phyloP scores from a whole-genome alignment of 1,139 yeast species.

The Suhomyces bokatorum region DNA sequence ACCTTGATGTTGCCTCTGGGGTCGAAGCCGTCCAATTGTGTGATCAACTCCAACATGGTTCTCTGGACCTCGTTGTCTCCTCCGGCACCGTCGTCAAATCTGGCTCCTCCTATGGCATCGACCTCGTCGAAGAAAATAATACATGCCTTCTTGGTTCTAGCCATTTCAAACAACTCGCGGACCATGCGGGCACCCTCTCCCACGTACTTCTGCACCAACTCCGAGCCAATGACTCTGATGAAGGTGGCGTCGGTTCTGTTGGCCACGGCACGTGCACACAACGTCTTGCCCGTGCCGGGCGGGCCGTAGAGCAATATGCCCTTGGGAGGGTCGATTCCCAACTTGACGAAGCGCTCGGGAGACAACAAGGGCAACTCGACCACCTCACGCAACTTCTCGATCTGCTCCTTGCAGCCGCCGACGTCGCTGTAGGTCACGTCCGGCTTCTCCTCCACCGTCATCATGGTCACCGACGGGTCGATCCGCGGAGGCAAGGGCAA shows the following conservation, averaged over 20 bases:
- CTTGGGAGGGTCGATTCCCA: slow-evolving; percentile 98
- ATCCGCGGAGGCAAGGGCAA: slow-evolving; percentile 96
- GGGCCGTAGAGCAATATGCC: slow-evolving; percentile 96
- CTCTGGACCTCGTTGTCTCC: slow-evolving; percentile 99
- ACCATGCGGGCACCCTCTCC: slow-evolving; percentile 99
- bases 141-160: slow-evolving; percentile 95
- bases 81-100: slow-evolving; percentile 99
- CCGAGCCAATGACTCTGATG: slow-evolving; percentile 96
- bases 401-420: slow-evolving; percentile 98
- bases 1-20: slow-evolving; percentile 98
- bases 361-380: slow-evolving; percentile 92
- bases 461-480: slow-evolving; percentile 98
- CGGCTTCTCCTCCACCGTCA: slow-evolving; percentile 99
- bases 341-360: slow-evolving; percentile 93
- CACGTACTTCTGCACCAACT: slow-evolving; percentile 94
- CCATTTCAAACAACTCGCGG: slow-evolving; percentile 97
- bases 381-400: slow-evolving; percentile 94
- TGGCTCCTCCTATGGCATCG: slow-evolving; percentile 98
- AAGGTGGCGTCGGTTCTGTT: slow-evolving; percentile 98
- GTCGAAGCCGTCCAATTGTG: slow-evolving; percentile 96
- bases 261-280: slow-evolving; percentile 98
- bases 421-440: slow-evolving; percentile 89
- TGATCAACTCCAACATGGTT: slow-evolving; percentile 96
- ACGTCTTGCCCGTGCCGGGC: slow-evolving; percentile 97
- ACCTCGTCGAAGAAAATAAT: slow-evolving; percentile 95